Conservation (phyloP, 768 basidiomycete genomes). For the Naganishia randhawae region DNA sequence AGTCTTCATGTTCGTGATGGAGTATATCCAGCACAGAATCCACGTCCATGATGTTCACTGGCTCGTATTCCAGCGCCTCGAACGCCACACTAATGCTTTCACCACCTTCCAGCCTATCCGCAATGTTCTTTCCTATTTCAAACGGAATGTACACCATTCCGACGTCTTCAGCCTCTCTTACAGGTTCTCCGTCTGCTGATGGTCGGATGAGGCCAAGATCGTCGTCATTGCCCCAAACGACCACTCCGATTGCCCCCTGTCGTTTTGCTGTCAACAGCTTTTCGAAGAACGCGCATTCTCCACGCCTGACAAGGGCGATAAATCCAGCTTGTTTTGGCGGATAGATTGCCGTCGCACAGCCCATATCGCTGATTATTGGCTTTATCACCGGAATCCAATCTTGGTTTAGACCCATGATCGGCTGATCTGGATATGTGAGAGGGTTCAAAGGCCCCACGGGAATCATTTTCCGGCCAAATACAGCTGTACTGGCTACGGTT, state of each 20-base stretch:
- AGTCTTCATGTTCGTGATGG: constrained; percentile 1
- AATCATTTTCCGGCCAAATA: constrained; percentile 20
- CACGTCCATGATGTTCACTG: not conserved
- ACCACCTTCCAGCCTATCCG: not conserved
- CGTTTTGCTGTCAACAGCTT: constrained; percentile 69
- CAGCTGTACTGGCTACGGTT: constrained; percentile 21
- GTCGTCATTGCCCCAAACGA: constrained; percentile 57
- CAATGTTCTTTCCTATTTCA: not conserved
- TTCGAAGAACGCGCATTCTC: constrained; percentile 80
- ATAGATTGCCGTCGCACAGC: constrained; percentile 12
- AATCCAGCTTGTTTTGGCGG: constrained; percentile 16
- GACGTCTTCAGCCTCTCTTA: constrained; percentile 26
- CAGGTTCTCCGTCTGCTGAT: constrained; percentile 34
- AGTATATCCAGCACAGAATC: not conserved
- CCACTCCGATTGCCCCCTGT: constrained; percentile 71
- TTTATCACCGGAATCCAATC: not conserved
- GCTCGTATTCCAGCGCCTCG: not conserved
- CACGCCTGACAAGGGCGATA: constrained; percentile 64
- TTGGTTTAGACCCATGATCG: constrained; percentile 16
- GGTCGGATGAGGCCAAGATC: constrained; percentile 38
- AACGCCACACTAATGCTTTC: constrained; percentile 4
- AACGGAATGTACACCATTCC: constrained; percentile 39
- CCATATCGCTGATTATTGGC: constrained; percentile 26
- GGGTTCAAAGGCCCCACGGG: not conserved
- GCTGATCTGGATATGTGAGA: not conserved